Conservation (phyloP, 768 basidiomycete species). For the Podaxis mareebaensis region DNA sequence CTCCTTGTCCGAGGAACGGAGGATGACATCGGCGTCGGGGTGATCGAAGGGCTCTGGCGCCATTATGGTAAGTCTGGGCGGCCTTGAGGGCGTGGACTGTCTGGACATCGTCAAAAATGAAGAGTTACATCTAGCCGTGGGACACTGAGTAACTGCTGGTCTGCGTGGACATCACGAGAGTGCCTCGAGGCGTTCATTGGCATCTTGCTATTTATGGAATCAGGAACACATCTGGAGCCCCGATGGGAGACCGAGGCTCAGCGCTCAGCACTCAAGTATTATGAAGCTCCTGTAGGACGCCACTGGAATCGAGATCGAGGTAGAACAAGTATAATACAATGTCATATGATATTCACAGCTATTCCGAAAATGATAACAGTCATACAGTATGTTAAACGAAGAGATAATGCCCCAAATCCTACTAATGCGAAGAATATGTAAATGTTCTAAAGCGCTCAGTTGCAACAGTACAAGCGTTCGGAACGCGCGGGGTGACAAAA, state of each 20-base stretch:
- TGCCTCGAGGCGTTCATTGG: slow-evolving; percentile 10
- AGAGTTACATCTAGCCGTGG: background rate
- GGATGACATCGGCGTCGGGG: slow-evolving; percentile 49
- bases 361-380: background rate
- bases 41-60: slow-evolving; percentile 45
- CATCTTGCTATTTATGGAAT: background rate
- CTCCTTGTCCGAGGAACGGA: slow-evolving; percentile 52
- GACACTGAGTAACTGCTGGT: background rate
- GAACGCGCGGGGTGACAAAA: too few species aligned
- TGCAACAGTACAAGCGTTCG: too few species aligned
- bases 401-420: background rate
- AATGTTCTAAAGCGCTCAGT: background rate
- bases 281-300: too few species aligned
- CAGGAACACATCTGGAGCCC: background rate
- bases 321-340: background rate
- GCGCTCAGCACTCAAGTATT: too few species aligned
- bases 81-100: slow-evolving; percentile 6
- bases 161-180: background rate
- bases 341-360: background rate
- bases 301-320: background rate
- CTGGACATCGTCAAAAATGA: background rate
- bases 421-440: background rate
- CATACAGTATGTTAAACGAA: background rate
- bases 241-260: too few species aligned
- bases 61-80: slow-evolving; percentile 12